Percentiles rank a stretch among this genome's conserved stretches.
Evolutionary conservation across 352 stramenopile genomes (phyloP).

Genomic region (Globisporangium carolinianum): DNA sequence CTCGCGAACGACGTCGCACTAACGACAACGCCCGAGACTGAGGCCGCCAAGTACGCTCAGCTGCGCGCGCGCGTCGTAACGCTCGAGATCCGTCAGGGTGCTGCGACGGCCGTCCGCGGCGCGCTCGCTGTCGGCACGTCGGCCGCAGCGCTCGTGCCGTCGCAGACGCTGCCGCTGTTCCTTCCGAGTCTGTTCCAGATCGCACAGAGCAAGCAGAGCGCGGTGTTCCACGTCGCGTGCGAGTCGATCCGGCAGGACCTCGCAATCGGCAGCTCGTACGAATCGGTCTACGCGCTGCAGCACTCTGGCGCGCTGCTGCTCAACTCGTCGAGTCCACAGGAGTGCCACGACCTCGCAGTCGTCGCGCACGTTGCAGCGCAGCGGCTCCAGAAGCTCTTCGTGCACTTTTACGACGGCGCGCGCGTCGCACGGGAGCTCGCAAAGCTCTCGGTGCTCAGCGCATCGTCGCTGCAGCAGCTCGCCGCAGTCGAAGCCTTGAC

Average conservation of each 20-base stretch:
- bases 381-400: constrained; percentile 49
- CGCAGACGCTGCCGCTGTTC: constrained; percentile 72
- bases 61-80: constrained; percentile 49
- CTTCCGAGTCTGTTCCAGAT: constrained; percentile 62
- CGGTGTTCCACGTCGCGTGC: constrained; percentile 61
- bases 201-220: constrained; percentile 26
- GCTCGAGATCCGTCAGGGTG: constrained; percentile 53
- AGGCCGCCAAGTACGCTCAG: constrained; percentile 12
- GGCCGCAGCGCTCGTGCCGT: constrained; percentile 47
- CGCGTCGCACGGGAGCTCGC: constrained; percentile 54
- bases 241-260: constrained; percentile 49
- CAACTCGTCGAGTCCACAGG: constrained; percentile 58
- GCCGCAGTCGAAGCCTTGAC: constrained; percentile 21
- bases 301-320: constrained; percentile 67
- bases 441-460: constrained; percentile 52
- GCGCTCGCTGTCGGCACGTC: constrained; percentile 45
- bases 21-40: background rate
- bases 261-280: constrained; percentile 51
- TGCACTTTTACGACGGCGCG: constrained; percentile 80
- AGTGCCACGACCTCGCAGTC: constrained; percentile 74
- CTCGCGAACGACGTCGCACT: constrained; percentile 15
- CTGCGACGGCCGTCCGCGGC: constrained; percentile 47
- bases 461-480: constrained; percentile 41
- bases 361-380: constrained; percentile 64
- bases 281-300: constrained; percentile 57